These are phyloP conservation scores for Cocos nucifera DNA, from an alignment of 176 grass and related monocot genomes.

Conservation along the genomic window DNA sequence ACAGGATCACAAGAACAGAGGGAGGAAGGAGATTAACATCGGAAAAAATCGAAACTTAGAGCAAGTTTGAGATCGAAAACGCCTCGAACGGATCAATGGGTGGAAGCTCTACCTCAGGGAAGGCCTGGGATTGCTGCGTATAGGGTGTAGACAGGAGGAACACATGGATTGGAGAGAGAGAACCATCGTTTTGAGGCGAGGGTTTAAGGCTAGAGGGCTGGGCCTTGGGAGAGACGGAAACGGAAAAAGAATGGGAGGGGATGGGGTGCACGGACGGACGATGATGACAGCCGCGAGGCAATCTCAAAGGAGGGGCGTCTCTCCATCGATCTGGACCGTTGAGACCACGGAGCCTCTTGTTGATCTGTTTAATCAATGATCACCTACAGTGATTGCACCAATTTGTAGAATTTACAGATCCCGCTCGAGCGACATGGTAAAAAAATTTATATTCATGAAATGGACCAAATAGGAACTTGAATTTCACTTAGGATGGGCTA, in stretches of 20 bases:
- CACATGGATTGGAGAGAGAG: constrained; percentile 18
- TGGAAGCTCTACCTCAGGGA: constrained; percentile 17
- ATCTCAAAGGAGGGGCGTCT: no score
- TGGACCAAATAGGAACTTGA: no score
- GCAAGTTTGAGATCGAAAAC: neutral
- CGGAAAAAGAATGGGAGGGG: constrained; percentile 33
- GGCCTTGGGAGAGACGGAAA: constrained; percentile 11
- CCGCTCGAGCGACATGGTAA: no score
- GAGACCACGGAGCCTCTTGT: no score
- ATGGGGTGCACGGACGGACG: constrained; percentile 27
- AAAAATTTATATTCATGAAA: no score
- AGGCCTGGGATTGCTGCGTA: neutral
- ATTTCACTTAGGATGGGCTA: no score
- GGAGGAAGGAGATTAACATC: neutral
- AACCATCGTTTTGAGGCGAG: constrained; percentile 9
- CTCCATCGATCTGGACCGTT: no score
- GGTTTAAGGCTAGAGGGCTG: constrained; percentile 13
- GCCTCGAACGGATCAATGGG: neutral
- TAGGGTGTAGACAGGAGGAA: constrained; percentile 2
- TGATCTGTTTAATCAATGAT: no score
- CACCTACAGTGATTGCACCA: no score
- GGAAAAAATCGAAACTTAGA: neutral
- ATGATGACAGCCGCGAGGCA: no score
- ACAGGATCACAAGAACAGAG: neutral
- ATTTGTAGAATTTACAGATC: no score